Evolutionary conservation across 192 early-diverging fungal species (phyloP), one percentile per base, ranked within the genome.

Genomic region (Pilaira anomala): DNA sequence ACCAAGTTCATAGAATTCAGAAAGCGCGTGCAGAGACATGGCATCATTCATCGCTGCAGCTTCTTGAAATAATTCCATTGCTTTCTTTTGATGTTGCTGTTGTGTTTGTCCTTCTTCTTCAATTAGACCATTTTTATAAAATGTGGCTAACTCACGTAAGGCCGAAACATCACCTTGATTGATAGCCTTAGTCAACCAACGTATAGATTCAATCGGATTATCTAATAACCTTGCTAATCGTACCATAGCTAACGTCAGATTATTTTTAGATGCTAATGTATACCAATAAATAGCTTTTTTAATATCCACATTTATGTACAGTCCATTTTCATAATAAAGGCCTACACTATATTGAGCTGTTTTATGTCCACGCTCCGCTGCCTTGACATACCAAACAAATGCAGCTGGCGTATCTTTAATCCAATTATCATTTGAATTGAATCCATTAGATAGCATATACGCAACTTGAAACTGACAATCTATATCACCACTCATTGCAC

Each of bases 1-100:
- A 16, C 80, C 80, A 48, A 73, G 9, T 60, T 80, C 68, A 48
- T 76, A 74, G 24, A 59, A 69, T 14, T 56, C 59, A 6, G 67
- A 69, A 1, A 80, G 21, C 3, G 40, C 65, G 40, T 66, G 42
- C 59, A 59, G 48, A 2, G 79, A 69, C n/a, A 63, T 14, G 3
- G 51, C 22, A 39, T 77, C 71, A 13, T 51, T 61, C 24, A 53
- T 62, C 1, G 48, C 61, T 22, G 68, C 71, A 7, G 79, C 68
- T 41, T 76, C 59, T 24, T 66, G n/a, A 46, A 75, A 78, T 19
- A 67, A 50, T 16, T 67, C 18, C 40, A 62, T 65, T 5, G 69
- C 76, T 13, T 49, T 28, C 50, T 44, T n/a, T 1, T 42, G 48
- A 0, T 24, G 22, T 3, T 48, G 2, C 58, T 42, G 24, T 25